Conservation (phyloP, 2,329 filamentous ascomycete genomes). For the Hymenotorrendiella dingleyae region DNA sequence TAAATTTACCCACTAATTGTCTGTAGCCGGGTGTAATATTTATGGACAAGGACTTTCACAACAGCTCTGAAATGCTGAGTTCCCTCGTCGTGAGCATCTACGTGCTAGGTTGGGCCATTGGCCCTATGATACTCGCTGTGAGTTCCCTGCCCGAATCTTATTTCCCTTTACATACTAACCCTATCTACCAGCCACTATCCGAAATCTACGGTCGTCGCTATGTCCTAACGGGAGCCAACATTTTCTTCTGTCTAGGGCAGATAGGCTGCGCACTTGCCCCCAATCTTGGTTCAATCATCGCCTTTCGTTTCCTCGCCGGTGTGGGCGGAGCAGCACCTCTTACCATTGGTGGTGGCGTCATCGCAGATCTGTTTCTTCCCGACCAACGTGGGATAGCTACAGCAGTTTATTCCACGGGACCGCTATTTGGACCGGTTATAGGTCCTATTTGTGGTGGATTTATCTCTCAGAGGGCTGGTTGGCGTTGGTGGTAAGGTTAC, state of each 20-base stretch:
- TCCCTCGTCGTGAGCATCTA: constrained; percentile 41
- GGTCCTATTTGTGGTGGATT: constrained; percentile 28
- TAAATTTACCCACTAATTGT: background rate
- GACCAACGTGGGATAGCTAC: constrained; percentile 29
- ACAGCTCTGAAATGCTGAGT: constrained; percentile 19
- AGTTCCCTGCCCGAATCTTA: background rate
- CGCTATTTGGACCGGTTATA: constrained; percentile 28
- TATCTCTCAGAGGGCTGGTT: constrained; percentile 45
- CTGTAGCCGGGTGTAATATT: constrained; percentile 31
- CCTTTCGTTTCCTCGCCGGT: constrained; percentile 43
- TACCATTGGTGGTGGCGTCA: constrained; percentile 37
- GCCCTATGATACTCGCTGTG: constrained; percentile 47
- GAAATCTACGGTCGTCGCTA: constrained; percentile 60
- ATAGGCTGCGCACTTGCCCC: constrained; percentile 59
- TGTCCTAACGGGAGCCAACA: constrained; percentile 51
- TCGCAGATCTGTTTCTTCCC: constrained; percentile 35
- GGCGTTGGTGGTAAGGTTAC: constrained; percentile 35
- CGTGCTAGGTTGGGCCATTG: constrained; percentile 52
- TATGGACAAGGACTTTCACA: constrained; percentile 22
- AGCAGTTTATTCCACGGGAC: constrained; percentile 24
- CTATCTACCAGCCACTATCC: constrained; percentile 39
- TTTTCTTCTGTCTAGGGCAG: constrained; percentile 56
- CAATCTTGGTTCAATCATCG: constrained; percentile 37
- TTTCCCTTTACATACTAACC: background rate
- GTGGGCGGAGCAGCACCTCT: constrained; percentile 41